These are phyloP conservation scores for Xylaria sp. DNA, from an alignment of 2,329 filamentous ascomycete genomes.

Conservation along the genomic window DNA sequence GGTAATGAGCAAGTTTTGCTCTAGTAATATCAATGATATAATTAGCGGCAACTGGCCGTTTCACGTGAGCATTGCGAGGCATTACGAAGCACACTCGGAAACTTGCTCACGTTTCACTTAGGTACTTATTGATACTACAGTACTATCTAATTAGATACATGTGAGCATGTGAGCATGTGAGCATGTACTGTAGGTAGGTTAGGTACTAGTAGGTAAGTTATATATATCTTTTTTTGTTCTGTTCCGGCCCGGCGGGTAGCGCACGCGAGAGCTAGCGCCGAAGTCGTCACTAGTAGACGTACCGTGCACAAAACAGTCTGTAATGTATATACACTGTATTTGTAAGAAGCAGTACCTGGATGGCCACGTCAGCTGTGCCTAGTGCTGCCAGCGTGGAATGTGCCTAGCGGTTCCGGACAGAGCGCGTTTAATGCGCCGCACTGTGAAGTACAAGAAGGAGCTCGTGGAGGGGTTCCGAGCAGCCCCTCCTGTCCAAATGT, in stretches of 20 bases:
- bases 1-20: slow-evolving; percentile 42
- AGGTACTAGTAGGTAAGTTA: background rate
- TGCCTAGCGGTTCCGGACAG: background rate
- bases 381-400: too few relatives aligned
- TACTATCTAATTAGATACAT: background rate
- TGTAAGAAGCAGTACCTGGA: background rate
- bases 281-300: slow-evolving; percentile 35
- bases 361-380: background rate
- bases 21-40: slow-evolving; percentile 12
- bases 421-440: slow-evolving; percentile 39
- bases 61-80: slow-evolving; percentile 34
- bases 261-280: slow-evolving; percentile 36
- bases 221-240: background rate
- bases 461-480: slow-evolving; percentile 8
- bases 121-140: slow-evolving; percentile 1
- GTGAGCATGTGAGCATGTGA: too few relatives aligned
- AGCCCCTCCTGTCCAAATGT: slow-evolving; percentile 12
- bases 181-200: too few relatives aligned
- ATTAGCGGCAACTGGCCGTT: slow-evolving; percentile 28
- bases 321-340: background rate
- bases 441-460: slow-evolving; percentile 37
- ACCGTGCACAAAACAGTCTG: slow-evolving; percentile 2
- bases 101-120: slow-evolving; percentile 46
- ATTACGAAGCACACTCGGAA: slow-evolving; percentile 33
- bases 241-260: slow-evolving; percentile 19